Percentiles rank a stretch among this genome's conserved stretches.
Conservation (phyloP, 2,329 filamentous ascomycete species). For the Bipolaris victoriae region DNA sequence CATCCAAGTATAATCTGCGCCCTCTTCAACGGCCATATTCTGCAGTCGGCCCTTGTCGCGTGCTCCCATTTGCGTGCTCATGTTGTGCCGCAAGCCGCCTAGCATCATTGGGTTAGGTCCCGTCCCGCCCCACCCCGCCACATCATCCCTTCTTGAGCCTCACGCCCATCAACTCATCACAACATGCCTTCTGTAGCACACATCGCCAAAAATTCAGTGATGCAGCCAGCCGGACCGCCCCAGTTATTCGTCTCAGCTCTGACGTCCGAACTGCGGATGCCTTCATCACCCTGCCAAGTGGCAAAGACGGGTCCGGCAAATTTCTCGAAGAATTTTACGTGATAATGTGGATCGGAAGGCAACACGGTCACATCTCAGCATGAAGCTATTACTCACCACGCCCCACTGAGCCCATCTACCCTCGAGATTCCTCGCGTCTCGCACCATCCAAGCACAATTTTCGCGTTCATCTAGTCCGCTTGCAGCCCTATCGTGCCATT, state of each 20-base stretch:
- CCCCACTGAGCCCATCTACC: slow-evolving; percentile 34
- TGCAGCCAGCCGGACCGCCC: background rate
- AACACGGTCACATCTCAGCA: slow-evolving; percentile 27
- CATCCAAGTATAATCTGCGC: background rate
- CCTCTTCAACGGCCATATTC: background rate
- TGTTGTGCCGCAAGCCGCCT: background rate
- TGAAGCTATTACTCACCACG: slow-evolving; percentile 38
- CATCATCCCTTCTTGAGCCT: slow-evolving; percentile 8
- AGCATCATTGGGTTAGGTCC: slow-evolving; percentile 6
- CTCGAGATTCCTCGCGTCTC: slow-evolving; percentile 15
- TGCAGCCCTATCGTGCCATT: slow-evolving; percentile 24
- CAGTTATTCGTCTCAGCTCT: background rate
- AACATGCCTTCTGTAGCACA: background rate
- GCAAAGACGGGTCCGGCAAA: slow-evolving; percentile 25
- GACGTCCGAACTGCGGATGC: slow-evolving; percentile 15
- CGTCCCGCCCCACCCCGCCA: slow-evolving; percentile 10
- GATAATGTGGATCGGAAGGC: slow-evolving; percentile 36
- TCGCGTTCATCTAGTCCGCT: slow-evolving; percentile 21
- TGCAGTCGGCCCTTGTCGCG: background rate
- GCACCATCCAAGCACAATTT: slow-evolving; percentile 12
- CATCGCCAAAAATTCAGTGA: background rate
- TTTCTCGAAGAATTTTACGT: slow-evolving; percentile 42
- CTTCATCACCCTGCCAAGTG: slow-evolving; percentile 28
- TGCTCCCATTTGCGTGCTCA: background rate
- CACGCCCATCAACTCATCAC: slow-evolving; percentile 7